A percentile compares a stretch with the other conserved stretches of the same genome.
Evolutionary conservation across 2,329 filamentous ascomycete genomes (phyloP).

Genomic region (Thermoascus crustaceus): DNA sequence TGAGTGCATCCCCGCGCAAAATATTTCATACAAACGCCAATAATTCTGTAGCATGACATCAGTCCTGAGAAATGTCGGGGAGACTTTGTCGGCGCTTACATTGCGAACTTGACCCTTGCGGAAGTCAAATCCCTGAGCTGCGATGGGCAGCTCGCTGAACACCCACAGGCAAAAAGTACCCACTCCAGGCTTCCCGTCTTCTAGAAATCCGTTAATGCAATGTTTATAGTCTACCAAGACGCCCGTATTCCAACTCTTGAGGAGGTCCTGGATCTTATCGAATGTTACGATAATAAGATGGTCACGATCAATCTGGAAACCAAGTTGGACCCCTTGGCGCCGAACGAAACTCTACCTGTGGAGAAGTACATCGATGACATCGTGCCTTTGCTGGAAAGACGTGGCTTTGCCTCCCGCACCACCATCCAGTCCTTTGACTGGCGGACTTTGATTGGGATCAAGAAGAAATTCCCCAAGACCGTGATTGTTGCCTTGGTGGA

Average conservation of each 20-base stretch:
- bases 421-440: slow-evolving; percentile 1
- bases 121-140: slow-evolving; percentile 1
- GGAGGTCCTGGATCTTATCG: slow-evolving; percentile 1
- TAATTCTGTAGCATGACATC: background rate
- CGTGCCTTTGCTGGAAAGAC: background rate
- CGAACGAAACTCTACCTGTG: background rate
- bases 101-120: slow-evolving; percentile 1
- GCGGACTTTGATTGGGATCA: slow-evolving; percentile 1
- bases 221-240: background rate
- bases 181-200: background rate
- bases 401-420: background rate
- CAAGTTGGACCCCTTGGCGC: background rate
- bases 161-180: background rate
- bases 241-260: background rate
- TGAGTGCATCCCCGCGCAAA: background rate
- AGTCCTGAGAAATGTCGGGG: background rate
- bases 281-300: background rate
- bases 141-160: background rate
- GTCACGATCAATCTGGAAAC: background rate
- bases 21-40: background rate
- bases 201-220: background rate
- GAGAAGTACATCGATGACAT: slow-evolving; percentile 1
- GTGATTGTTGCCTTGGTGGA: background rate
- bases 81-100: background rate
- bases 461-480: background rate